phyloP scores from a whole-genome alignment of 441 rosid species.

The Brassica balearica region DNA sequence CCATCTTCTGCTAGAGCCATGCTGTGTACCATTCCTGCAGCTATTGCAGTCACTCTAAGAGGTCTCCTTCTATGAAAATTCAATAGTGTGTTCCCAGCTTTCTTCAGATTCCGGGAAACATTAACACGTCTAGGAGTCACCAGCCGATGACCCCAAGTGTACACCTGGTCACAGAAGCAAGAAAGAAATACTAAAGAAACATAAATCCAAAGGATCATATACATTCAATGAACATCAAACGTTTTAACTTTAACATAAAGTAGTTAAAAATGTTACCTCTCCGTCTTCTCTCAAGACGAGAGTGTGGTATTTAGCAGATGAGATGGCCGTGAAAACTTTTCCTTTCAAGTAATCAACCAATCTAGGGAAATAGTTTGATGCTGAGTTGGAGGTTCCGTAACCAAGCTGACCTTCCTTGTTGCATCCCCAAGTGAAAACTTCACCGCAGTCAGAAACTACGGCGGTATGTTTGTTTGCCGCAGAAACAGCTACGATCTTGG shows the following conservation, averaged over 20 bases:
- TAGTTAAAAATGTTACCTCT: conserved; percentile 58
- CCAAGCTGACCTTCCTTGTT: conserved; percentile 99
- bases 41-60: conserved; percentile 79
- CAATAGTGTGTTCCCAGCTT: conserved; percentile 66
- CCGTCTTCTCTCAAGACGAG: conserved; percentile 83
- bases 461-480: conserved; percentile 98
- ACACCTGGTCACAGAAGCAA: conserved; percentile 62
- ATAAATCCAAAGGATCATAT: background rate
- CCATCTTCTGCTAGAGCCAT: conserved; percentile 95
- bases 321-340: conserved; percentile 65
- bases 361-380: conserved; percentile 95
- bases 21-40: conserved; percentile 96
- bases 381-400: conserved; percentile 98
- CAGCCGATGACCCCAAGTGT: conserved; percentile 97
- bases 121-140: conserved; percentile 91
- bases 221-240: background rate
- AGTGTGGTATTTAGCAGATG: conserved; percentile 92
- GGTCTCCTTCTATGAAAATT: conserved; percentile 79
- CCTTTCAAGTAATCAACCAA: conserved; percentile 93
- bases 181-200: conserved; percentile 40
- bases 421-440: conserved; percentile 99
- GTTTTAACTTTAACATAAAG: background rate
- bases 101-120: conserved; percentile 78
- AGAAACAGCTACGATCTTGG: conserved; percentile 86
- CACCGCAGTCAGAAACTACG: conserved; percentile 91